These are phyloP conservation scores for Arabidopsis thaliana DNA, from an alignment of 345 rosid species.

Conservation along the genomic window DNA sequence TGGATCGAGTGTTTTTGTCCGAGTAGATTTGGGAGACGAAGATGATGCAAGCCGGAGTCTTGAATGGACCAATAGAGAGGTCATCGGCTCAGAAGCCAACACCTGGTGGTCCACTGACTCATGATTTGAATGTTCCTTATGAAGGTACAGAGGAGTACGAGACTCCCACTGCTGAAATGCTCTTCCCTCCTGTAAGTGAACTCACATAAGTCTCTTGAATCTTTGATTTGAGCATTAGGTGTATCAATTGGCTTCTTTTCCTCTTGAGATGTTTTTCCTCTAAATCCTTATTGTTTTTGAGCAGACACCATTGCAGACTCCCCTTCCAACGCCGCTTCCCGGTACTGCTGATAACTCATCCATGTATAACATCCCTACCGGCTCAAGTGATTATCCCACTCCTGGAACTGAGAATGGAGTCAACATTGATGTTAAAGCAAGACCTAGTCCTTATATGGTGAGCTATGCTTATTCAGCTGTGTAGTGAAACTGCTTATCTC, in stretches of 20 bases:
- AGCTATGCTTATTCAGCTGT: constrained; percentile 20
- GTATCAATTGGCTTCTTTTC: background rate
- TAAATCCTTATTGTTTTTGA: constrained; percentile 12
- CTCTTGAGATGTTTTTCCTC: background rate
- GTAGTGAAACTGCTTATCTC: background rate
- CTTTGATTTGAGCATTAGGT: background rate
- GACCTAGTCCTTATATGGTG: constrained; percentile 89
- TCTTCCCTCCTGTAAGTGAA: constrained; percentile 81
- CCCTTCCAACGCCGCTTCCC: constrained; percentile 78
- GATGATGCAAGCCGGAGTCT: constrained; percentile 90
- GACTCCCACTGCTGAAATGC: constrained; percentile 97
- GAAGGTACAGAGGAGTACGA: constrained; percentile 94
- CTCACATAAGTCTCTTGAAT: background rate
- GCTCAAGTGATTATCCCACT: constrained; percentile 83
- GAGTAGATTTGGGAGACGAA: constrained; percentile 89
- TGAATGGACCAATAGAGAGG: constrained; percentile 74
- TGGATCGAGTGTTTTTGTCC: constrained; percentile 12
- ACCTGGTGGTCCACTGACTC: constrained; percentile 69
- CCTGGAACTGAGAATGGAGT: constrained; percentile 69
- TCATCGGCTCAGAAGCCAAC: constrained; percentile 59
- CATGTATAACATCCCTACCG: constrained; percentile 89
- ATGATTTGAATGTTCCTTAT: constrained; percentile 95
- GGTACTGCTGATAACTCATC: constrained; percentile 82
- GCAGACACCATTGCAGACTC: constrained; percentile 93
- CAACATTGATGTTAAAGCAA: constrained; percentile 69